Percentiles rank a stretch among this genome's conserved stretches.
Evolutionary conservation across 208 protist species (phyloP).

Genomic region (Wallacemonas sp.): DNA sequence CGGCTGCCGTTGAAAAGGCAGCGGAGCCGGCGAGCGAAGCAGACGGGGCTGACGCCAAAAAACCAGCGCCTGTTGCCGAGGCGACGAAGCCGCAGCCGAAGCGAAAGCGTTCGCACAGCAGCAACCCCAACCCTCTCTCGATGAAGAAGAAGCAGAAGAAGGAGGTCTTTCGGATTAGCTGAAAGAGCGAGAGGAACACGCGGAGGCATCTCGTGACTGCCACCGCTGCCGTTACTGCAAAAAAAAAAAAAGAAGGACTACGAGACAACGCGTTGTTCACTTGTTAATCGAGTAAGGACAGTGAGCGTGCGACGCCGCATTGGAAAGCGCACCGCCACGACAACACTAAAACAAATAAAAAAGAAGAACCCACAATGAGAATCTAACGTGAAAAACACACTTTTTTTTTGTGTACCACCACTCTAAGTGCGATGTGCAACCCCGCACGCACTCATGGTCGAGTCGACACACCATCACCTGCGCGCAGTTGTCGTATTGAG

Average conservation of each 20-base stretch:
- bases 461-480: too few relatives aligned
- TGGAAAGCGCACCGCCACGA: not conserved
- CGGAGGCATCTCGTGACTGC: too few relatives aligned
- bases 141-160: conserved; percentile 79
- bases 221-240: too few relatives aligned
- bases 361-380: too few relatives aligned
- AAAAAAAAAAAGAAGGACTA: too few relatives aligned
- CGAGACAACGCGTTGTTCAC: too few relatives aligned
- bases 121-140: conserved; percentile 75
- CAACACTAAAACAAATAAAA: not conserved
- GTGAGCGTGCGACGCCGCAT: not conserved
- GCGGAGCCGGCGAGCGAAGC: not conserved
- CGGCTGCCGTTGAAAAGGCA: not conserved
- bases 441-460: too few relatives aligned
- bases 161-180: conserved; percentile 60
- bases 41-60: not conserved
- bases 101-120: conserved; percentile 20
- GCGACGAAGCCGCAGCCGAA: conserved; percentile 1
- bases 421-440: too few relatives aligned
- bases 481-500: too few relatives aligned
- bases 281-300: conserved; percentile 2
- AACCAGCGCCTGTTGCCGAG: not conserved
- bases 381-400: too few relatives aligned
- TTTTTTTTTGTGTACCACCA: too few relatives aligned
- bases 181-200: conserved; percentile 7